Conservation (phyloP, 768 basidiomycete species). For the Auricularia auricula-judae region DNA sequence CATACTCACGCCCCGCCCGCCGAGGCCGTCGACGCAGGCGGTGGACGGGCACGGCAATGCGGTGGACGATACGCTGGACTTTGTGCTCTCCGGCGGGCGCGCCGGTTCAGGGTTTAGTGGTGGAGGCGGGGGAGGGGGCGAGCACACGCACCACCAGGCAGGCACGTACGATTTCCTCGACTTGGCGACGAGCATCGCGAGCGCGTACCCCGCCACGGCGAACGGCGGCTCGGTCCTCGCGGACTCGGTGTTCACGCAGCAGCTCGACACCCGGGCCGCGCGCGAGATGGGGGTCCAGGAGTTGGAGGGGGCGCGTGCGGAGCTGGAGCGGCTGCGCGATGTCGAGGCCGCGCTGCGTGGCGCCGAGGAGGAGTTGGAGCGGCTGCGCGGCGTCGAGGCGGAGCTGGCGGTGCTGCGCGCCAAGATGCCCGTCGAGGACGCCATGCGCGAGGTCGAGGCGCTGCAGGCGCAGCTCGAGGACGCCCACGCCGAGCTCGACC, state of each 20-base stretch:
- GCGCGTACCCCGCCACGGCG: neutral
- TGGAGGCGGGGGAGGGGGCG: neutral
- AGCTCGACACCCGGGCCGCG: neutral
- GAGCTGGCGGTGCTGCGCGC: no score
- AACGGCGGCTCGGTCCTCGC: neutral
- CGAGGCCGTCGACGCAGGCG: neutral
- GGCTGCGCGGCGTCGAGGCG: no score
- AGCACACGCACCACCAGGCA: neutral
- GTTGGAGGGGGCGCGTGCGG: no score
- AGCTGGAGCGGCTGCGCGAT: no score
- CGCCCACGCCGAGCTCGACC: neutral
- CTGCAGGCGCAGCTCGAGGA: neutral
- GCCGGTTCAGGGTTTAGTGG: neutral
- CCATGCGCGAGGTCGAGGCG: no score
- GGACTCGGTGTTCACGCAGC: neutral
- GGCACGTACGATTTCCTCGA: neutral
- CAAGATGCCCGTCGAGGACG: no score
- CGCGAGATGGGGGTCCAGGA: neutral
- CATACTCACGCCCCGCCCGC: neutral
- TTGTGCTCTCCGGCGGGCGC: neutral
- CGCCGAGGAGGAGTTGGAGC: no score
- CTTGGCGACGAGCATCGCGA: neutral
- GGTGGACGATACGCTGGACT: neutral
- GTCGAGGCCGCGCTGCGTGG: no score
- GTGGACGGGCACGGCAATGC: neutral